Conservation (phyloP, 2,329 filamentous ascomycete genomes). For the Colletotrichum coccodes region DNA sequence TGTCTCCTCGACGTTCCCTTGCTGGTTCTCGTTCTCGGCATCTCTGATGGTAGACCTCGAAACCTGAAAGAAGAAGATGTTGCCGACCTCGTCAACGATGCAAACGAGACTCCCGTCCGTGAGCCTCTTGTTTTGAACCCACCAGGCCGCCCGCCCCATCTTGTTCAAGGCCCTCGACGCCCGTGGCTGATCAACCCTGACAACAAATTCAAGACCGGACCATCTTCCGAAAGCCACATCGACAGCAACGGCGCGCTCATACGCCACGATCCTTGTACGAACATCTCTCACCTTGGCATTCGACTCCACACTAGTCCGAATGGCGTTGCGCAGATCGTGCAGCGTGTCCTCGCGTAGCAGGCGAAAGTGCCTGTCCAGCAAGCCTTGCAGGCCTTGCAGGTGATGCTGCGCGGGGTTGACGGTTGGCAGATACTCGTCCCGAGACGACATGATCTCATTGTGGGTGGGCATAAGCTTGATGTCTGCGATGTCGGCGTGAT, state of each 20-base stretch:
- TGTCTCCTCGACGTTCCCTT: neutral
- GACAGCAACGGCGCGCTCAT: slow-evolving; percentile 34
- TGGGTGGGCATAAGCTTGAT: slow-evolving; percentile 61
- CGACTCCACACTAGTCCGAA: slow-evolving; percentile 36
- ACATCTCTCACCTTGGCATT: slow-evolving; percentile 43
- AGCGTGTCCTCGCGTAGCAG: slow-evolving; percentile 66
- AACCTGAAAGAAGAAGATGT: slow-evolving; percentile 54
- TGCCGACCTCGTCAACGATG: slow-evolving; percentile 50
- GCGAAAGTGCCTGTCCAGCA: slow-evolving; percentile 65
- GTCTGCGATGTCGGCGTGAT: slow-evolving; percentile 53
- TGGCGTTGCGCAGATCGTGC: slow-evolving; percentile 60
- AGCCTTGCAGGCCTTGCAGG: slow-evolving; percentile 52
- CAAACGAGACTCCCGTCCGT: slow-evolving; percentile 61
- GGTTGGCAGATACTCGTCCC: slow-evolving; percentile 55
- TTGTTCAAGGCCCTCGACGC: slow-evolving; percentile 34
- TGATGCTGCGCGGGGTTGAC: slow-evolving; percentile 47
- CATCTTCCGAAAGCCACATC: slow-evolving; percentile 46
- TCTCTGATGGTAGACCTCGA: slow-evolving; percentile 39
- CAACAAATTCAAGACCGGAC: slow-evolving; percentile 54
- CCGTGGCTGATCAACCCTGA: slow-evolving; percentile 57
- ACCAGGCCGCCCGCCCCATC: slow-evolving; percentile 56
- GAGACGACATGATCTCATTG: slow-evolving; percentile 54
- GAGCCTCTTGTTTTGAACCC: slow-evolving; percentile 59
- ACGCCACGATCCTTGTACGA: slow-evolving; percentile 33
- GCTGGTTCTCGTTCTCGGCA: slow-evolving; percentile 29